These are phyloP conservation scores for Mortierella alpina DNA, from an alignment of 192 early-diverging fungal species.

Conservation along the genomic window DNA sequence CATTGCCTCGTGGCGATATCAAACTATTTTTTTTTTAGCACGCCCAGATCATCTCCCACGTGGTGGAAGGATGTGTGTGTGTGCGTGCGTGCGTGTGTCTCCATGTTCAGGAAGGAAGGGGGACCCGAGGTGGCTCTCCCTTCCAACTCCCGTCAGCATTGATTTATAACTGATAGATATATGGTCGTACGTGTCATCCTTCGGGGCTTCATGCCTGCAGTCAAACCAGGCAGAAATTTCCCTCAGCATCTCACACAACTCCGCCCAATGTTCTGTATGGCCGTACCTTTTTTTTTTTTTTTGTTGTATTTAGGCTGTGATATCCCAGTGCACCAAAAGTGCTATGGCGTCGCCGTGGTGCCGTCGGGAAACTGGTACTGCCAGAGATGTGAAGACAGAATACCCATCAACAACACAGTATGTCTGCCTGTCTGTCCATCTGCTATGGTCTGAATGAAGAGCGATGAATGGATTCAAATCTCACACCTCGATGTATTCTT, in stretches of 20 bases:
- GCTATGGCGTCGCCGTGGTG: conserved; percentile 56
- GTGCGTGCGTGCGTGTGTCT: no score
- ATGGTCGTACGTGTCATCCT: no score
- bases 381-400: conserved; percentile 57
- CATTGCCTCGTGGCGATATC: not conserved
- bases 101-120: no score
- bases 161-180: no score
- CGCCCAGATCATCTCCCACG: no score
- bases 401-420: conserved; percentile 55
- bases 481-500: not conserved
- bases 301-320: conserved; percentile 38
- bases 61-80: no score
- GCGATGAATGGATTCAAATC: not conserved
- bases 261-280: not conserved
- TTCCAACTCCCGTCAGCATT: no score
- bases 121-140: no score
- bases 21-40: not conserved
- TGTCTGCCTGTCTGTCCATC: not conserved
- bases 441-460: not conserved
- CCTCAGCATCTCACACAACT: not conserved
- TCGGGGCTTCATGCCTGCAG: no score
- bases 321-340: conserved; percentile 57
- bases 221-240: not conserved
- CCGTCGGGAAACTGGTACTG: conserved; percentile 64
- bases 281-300: not conserved